Percentiles rank a stretch among this genome's conserved stretches.
These are phyloP conservation scores for Leccinum fibrillosum DNA, from an alignment of 768 basidiomycete species.

Conservation along the genomic window DNA sequence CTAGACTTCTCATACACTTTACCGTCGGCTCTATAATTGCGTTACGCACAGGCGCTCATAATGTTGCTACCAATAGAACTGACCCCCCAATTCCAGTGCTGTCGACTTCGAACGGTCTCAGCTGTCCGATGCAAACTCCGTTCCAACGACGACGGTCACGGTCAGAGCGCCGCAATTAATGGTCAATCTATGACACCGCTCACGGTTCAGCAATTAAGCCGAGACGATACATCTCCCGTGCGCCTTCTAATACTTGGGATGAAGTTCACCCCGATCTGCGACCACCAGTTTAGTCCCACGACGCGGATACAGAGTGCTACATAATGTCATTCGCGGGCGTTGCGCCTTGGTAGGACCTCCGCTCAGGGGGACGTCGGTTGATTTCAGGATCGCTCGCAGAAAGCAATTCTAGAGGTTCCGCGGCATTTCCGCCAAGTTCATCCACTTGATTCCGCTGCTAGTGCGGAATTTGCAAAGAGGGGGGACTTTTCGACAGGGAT, in stretches of 20 bases:
- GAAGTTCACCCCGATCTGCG: not conserved
- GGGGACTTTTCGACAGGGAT: not conserved
- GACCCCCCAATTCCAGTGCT: not conserved
- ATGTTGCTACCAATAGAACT: not conserved
- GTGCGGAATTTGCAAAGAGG: not conserved
- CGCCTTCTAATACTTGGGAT: not conserved
- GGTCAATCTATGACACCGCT: not conserved
- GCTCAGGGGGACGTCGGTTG: not conserved
- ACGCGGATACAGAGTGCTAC: not conserved
- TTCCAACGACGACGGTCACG: constrained; percentile 1
- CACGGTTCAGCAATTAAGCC: not conserved
- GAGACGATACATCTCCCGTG: not conserved
- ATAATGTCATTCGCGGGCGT: constrained; percentile 21
- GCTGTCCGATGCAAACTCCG: not conserved
- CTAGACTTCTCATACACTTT: not conserved
- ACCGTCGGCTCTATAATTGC: not conserved
- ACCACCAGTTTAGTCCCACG: not conserved
- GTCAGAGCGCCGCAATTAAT: not conserved
- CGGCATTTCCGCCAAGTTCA: not conserved
- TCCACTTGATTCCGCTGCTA: not conserved
- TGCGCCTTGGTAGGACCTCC: not conserved
- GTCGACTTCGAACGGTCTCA: not conserved
- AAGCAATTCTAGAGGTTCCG: not conserved
- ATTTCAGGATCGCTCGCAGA: not conserved
- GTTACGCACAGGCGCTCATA: not conserved